Evolutionary conservation across 495 filamentous ascomycete species (phyloP).

Genomic region (Geopyxis carbonaria): DNA sequence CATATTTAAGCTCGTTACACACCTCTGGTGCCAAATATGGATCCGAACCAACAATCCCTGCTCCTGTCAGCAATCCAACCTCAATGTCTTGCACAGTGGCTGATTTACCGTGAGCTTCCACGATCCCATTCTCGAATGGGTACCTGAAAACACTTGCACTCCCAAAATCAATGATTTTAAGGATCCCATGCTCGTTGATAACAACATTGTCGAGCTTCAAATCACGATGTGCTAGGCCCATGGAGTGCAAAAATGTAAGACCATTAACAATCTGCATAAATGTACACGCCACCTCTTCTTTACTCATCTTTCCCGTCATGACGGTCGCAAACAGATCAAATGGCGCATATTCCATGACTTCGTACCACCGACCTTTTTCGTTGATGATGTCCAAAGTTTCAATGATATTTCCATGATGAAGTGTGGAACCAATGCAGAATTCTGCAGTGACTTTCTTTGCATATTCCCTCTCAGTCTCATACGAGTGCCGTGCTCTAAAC

Average conservation of each 20-base stretch:
- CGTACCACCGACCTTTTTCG: conserved; percentile 90
- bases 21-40: conserved; percentile 95
- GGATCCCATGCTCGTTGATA: conserved; percentile 90
- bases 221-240: conserved; percentile 91
- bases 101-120: conserved; percentile 64
- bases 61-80: conserved; percentile 1
- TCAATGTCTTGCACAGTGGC: background rate
- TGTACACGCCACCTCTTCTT: conserved; percentile 74
- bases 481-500: conserved; percentile 79
- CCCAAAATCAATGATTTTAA: conserved; percentile 99
- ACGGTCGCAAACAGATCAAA: conserved; percentile 95
- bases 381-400: conserved; percentile 94
- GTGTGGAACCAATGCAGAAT: conserved; percentile 91
- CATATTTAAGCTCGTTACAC: conserved; percentile 85
- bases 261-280: conserved; percentile 92
- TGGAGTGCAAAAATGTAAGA: conserved; percentile 92
- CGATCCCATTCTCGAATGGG: conserved; percentile 87
- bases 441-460: conserved; percentile 99
- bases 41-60: conserved; percentile 94
- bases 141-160: conserved; percentile 94
- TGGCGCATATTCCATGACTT: conserved; percentile 99
- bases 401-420: conserved; percentile 97
- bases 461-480: conserved; percentile 87
- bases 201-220: conserved; percentile 97
- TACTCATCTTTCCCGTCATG: conserved; percentile 96